Conservation (phyloP, 2,329 filamentous ascomycete genomes). For the Akanthomyces uredinophilus region DNA sequence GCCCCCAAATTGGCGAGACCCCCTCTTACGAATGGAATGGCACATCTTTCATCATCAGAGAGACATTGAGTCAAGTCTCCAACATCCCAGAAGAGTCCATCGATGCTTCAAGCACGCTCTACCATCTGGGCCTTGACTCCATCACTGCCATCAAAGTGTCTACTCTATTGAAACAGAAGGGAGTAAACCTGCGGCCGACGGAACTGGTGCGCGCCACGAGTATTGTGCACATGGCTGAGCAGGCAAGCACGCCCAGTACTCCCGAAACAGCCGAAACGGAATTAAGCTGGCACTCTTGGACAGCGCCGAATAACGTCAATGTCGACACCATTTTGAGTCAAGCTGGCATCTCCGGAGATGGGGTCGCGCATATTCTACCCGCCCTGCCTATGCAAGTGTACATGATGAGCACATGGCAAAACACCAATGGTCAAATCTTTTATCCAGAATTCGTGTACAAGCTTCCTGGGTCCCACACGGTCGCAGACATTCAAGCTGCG, state of each 20-base stretch:
- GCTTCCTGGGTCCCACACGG: constrained; percentile 36
- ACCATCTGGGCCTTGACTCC: constrained; percentile 83
- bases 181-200: constrained; percentile 60
- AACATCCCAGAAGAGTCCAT: constrained; percentile 55
- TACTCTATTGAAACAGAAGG: constrained; percentile 60
- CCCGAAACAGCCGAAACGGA: neutral
- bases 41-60: constrained; percentile 36
- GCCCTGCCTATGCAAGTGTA: constrained; percentile 74
- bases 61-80: constrained; percentile 53
- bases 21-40: constrained; percentile 28
- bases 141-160: constrained; percentile 86
- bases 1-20: neutral
- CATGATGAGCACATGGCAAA: constrained; percentile 73
- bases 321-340: constrained; percentile 31
- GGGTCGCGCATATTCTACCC: constrained; percentile 58
- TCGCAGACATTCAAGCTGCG: constrained; percentile 43
- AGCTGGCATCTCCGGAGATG: constrained; percentile 35
- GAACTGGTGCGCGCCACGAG: constrained; percentile 64
- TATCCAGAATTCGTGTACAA: constrained; percentile 66
- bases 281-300: constrained; percentile 18
- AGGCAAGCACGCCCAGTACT: neutral
- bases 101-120: constrained; percentile 58
- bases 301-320: constrained; percentile 34
- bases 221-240: constrained; percentile 56
- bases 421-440: constrained; percentile 61